Conservation (phyloP, 164 flowering plant genomes). For the Sextonia rubra region DNA sequence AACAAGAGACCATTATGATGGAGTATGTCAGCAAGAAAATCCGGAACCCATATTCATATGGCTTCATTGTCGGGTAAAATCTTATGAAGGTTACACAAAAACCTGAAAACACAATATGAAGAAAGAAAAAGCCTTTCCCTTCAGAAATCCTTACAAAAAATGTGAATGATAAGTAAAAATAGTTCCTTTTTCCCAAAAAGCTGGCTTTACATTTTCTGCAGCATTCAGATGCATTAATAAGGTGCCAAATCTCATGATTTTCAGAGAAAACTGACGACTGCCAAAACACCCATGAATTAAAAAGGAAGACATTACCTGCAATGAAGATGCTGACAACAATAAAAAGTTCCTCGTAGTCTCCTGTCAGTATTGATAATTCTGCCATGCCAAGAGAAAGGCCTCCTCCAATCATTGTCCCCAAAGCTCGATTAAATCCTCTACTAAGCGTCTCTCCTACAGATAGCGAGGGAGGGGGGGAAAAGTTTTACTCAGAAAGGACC, state of each 20-base stretch:
- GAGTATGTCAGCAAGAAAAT: constrained; percentile 87
- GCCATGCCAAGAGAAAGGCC: constrained; percentile 67
- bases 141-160: neutral
- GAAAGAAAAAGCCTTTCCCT: neutral
- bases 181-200: neutral
- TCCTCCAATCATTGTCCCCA: constrained; percentile 86
- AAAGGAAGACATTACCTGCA: constrained; percentile 35
- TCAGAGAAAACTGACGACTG: neutral
- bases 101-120: constrained; percentile 27
- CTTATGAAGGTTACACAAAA: constrained; percentile 53
- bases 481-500: neutral
- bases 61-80: constrained; percentile 72
- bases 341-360: constrained; percentile 44
- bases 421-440: constrained; percentile 78
- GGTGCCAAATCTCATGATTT: neutral
- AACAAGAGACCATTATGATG: constrained; percentile 69
- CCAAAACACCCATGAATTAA: neutral
- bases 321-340: constrained; percentile 57
- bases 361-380: constrained; percentile 39
- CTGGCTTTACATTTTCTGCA: no score
- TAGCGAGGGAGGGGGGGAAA: neutral
- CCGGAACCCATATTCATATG: constrained; percentile 86
- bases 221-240: neutral
- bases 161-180: neutral
- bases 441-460: constrained; percentile 68